Conservation (phyloP, 306 rosid species). For the Urtica urens region DNA sequence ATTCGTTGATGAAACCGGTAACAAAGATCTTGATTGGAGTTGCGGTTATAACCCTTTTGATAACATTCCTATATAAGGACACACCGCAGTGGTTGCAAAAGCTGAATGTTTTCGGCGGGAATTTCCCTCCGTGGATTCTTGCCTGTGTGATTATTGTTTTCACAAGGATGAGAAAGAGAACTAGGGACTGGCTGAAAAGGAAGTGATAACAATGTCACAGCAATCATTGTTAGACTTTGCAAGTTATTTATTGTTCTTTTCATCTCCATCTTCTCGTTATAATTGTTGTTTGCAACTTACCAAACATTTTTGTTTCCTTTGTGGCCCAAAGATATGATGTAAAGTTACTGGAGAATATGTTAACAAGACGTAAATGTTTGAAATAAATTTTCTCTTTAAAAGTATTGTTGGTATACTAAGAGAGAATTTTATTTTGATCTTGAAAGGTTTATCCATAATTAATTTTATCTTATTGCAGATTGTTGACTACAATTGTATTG, state of each 20-base stretch:
- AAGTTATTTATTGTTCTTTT: too few species aligned
- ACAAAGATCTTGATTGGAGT: slow-evolving; percentile 68
- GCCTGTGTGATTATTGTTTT: slow-evolving; percentile 79
- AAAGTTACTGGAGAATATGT: too few species aligned
- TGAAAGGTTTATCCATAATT: too few species aligned
- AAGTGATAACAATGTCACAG: too few species aligned
- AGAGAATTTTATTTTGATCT: too few species aligned
- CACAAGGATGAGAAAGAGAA: slow-evolving; percentile 78
- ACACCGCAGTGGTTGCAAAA: slow-evolving; percentile 58
- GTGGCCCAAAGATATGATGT: neutral
- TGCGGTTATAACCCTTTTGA: slow-evolving; percentile 44
- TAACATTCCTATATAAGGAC: slow-evolving; percentile 43
- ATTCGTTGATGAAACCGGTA: slow-evolving; percentile 62
- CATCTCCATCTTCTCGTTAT: too few species aligned
- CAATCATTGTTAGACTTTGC: too few species aligned
- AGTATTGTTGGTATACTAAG: too few species aligned
- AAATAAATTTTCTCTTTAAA: too few species aligned
- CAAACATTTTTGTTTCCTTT: neutral
- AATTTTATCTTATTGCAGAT: too few species aligned
- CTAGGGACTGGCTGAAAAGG: slow-evolving; percentile 46
- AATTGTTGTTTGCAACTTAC: slow-evolving; percentile 1
- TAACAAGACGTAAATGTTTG: too few species aligned
- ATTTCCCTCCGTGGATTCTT: slow-evolving; percentile 77
- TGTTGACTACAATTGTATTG: too few species aligned
- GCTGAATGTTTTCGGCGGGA: slow-evolving; percentile 40